phyloP scores from a whole-genome alignment of 225 moss, liverwort and hornwort genomes.

The Antitrichia curtipendula region DNA sequence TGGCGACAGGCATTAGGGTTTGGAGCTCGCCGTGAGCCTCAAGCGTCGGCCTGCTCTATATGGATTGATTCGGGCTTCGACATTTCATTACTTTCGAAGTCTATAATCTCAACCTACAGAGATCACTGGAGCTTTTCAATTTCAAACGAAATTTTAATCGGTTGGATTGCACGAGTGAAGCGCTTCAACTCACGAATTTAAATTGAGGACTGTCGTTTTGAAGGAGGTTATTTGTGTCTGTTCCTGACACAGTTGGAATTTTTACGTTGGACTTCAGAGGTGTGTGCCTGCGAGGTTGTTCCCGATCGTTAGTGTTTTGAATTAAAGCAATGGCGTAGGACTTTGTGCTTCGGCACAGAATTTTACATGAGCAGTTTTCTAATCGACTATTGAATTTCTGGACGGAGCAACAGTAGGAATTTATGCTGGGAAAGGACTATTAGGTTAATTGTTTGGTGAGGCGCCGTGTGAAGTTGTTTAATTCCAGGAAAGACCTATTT shows the following conservation, averaged over 20 bases:
- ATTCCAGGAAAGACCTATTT: not conserved
- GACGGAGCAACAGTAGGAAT: not conserved
- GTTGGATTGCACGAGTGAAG: slow-evolving; percentile 38
- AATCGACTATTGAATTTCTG: not conserved
- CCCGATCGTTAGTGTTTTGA: not conserved
- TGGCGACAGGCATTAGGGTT: not conserved
- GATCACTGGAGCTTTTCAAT: not conserved
- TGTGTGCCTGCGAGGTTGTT: not conserved
- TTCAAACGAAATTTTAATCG: slow-evolving; percentile 48
- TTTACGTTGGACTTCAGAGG: not conserved
- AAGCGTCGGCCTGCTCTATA: not conserved
- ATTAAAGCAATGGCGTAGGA: not conserved
- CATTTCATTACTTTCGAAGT: not conserved
- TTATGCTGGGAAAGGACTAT: not conserved
- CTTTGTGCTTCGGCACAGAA: not conserved
- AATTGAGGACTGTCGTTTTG: not conserved
- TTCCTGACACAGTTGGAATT: not conserved
- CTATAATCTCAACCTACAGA: not conserved
- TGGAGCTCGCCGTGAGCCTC: not conserved
- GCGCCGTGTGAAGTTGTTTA: not conserved
- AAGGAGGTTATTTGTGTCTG: not conserved
- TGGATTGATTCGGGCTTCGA: not conserved
- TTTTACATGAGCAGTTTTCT: not conserved
- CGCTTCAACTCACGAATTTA: not conserved
- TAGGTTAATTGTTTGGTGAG: not conserved